Evolutionary conservation across 2,329 filamentous ascomycete species (phyloP).

Genomic region (Zymoseptoria brevis): DNA sequence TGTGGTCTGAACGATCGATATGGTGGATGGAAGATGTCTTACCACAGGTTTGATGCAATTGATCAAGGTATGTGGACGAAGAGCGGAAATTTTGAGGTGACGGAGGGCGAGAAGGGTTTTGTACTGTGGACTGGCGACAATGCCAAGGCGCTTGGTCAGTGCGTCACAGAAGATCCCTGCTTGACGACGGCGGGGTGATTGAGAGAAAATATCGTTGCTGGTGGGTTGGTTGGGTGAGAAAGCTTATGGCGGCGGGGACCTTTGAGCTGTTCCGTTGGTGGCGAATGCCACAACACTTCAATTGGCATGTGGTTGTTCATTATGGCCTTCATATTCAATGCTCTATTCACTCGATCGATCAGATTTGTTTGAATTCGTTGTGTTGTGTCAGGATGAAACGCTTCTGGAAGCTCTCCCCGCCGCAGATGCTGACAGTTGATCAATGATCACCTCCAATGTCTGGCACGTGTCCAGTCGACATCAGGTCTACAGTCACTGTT

Average conservation of each 20-base stretch:
- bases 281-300: not conserved
- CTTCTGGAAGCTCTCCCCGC: not conserved
- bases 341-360: not conserved
- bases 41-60: not conserved
- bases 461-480: not conserved
- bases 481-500: not conserved
- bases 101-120: not conserved
- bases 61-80: constrained; percentile 1
- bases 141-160: not conserved
- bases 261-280: not conserved
- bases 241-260: not conserved
- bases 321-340: not conserved
- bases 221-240: not conserved
- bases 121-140: not conserved
- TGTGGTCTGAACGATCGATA: not conserved
- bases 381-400: not conserved
- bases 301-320: not conserved
- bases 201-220: not conserved
- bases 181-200: not conserved
- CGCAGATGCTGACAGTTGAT: not conserved
- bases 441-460: not conserved
- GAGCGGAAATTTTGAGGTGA: not conserved
- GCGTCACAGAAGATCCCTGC: not conserved
- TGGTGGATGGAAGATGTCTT: not conserved
- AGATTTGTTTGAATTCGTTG: not conserved